A percentile compares a stretch with the other conserved stretches of the same genome.
phyloP scores from a whole-genome alignment of 108 stramenopile species.

The Poteriospumella lacustris region DNA sequence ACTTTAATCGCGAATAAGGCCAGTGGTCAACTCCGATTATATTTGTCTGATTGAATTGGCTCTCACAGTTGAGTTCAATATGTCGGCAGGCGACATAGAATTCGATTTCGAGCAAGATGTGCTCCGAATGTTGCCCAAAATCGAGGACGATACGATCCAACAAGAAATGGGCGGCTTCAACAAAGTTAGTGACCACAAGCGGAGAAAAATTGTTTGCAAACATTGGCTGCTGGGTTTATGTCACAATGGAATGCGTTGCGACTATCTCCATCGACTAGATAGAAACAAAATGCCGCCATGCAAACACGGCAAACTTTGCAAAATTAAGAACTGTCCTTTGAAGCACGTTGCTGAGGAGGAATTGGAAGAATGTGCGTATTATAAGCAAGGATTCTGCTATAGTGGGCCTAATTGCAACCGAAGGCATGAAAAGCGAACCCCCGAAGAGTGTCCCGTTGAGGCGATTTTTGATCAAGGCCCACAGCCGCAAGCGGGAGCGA shows the following conservation, averaged over 20 bases:
- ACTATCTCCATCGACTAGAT: conserved; percentile 17
- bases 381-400: conserved; percentile 27
- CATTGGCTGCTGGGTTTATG: conserved; percentile 26
- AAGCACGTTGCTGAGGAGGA: conserved; percentile 27
- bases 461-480: neutral
- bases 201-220: neutral
- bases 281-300: conserved; percentile 25
- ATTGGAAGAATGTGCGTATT: conserved; percentile 17
- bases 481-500: neutral
- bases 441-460: conserved; percentile 20
- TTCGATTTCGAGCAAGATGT: conserved; percentile 23
- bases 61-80: too few species aligned
- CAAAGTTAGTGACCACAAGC: conserved; percentile 21
- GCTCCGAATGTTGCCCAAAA: neutral
- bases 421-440: conserved; percentile 5
- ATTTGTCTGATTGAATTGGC: too few species aligned
- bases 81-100: too few species aligned
- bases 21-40: too few species aligned
- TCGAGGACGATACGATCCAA: neutral
- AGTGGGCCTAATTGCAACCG: conserved; percentile 12
- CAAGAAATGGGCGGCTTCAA: neutral
- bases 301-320: conserved; percentile 27
- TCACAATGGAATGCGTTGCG: conserved; percentile 3
- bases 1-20: too few species aligned
- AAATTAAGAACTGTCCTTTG: conserved; percentile 29